These are phyloP conservation scores for Lithocarpus polystachyus DNA, from an alignment of 306 rosid species.

Conservation along the genomic window DNA sequence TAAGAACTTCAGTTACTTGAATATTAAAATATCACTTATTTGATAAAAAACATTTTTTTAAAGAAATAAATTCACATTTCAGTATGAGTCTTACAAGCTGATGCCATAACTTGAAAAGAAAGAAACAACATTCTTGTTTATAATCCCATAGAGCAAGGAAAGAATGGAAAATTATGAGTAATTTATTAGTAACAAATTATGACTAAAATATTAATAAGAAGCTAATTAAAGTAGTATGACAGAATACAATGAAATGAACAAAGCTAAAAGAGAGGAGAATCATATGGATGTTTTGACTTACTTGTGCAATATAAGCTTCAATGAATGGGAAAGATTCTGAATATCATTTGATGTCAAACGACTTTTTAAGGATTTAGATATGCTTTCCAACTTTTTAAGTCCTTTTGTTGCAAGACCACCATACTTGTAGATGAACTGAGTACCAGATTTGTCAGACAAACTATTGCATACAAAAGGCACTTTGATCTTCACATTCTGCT, in stretches of 20 bases:
- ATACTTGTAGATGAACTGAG: slow-evolving; percentile 41
- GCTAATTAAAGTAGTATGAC: neutral
- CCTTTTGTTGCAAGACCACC: slow-evolving; percentile 36
- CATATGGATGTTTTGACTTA: slow-evolving; percentile 36
- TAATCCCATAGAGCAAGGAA: neutral
- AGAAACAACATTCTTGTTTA: neutral
- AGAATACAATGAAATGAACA: neutral
- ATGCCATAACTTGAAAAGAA: neutral
- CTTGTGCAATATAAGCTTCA: slow-evolving; percentile 60
- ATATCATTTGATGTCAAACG: slow-evolving; percentile 50
- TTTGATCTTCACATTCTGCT: slow-evolving; percentile 26
- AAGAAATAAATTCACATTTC: neutral
- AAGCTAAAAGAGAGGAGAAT: neutral
- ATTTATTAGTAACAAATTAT: neutral
- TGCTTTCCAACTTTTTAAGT: slow-evolving; percentile 38
- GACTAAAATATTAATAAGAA: neutral
- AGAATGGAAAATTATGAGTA: neutral
- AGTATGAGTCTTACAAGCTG: neutral
- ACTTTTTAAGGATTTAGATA: slow-evolving; percentile 39
- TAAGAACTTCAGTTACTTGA: neutral
- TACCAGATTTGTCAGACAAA: slow-evolving; percentile 35
- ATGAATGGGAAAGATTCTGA: slow-evolving; percentile 33
- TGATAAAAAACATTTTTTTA: neutral
- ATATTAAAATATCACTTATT: neutral
- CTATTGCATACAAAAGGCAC: slow-evolving; percentile 21